Base-by-base conservation (phyloP, 2,329 filamentous ascomycete genomes). In the Proliferodiscus dingleyae region DNA sequence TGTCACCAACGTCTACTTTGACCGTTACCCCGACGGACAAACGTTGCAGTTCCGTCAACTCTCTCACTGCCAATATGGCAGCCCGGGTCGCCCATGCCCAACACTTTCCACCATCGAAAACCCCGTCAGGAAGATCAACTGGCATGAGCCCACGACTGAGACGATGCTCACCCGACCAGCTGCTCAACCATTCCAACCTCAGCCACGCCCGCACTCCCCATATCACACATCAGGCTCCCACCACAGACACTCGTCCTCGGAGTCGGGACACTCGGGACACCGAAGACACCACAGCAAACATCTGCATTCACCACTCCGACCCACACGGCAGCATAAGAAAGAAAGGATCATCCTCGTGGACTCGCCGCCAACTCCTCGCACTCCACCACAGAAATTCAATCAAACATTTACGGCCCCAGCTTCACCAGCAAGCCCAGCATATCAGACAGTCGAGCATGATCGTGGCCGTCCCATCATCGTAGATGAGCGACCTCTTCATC, bases 291-390 rank as follows among this genome's bases (percentile, higher is more conserved):
- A 66, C 61, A 53, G 55, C 44, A 59, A 62, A 52, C 63, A 60
- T 40, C 51, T 55, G 16, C 50, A 55, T n/a, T 59, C 46, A 50
- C 38, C 50, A 7, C 28, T 50, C 13, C 49, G 44, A 47, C 50
- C 55, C 47, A 54, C 45, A 28, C 51, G 59, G 18, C 49, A 54
- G 29, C 55, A 65, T 34, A 64, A 63, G 46, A 64, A 64, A 40
- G 71, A 75, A 50, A 69, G 71, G 45, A 64, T 70, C 43, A 54
- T 71, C 44, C 64, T 76, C 45, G 65, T 71, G 41, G 68, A 74
- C 48, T 64, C 64, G 51, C 70, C 71, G 3, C 67, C 71, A 10
- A 69, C 68, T 7, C 68, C 72, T 28, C 66, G 68, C 45, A 72
- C 71, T 22, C 70, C 73, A 21, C 71, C 73, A n/a, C 70, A 67